Percentiles rank a stretch among this genome's conserved stretches.
Evolutionary conservation across 768 basidiomycete species (phyloP).

Genomic region (Macrolepiota dolichaula): DNA sequence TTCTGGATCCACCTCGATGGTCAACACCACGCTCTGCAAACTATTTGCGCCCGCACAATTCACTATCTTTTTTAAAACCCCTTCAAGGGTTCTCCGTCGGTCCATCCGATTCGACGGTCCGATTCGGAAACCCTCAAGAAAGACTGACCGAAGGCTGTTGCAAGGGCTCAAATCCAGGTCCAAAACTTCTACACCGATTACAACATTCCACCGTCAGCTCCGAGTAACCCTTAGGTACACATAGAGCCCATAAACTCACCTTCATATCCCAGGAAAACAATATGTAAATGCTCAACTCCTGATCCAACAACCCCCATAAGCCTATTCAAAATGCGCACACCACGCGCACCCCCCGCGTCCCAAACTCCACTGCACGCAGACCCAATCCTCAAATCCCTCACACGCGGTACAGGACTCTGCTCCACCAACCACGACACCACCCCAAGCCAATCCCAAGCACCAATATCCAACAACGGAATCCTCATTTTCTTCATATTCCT

Average conservation of each 20-base stretch:
- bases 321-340: not conserved
- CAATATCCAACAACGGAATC: not conserved
- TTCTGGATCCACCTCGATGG: not conserved
- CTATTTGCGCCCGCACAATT: not conserved
- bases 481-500: not conserved
- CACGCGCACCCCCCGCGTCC: not conserved
- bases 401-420: not conserved
- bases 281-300: not conserved
- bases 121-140: slow-evolving; percentile 1
- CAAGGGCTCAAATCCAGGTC: not conserved
- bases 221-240: not conserved
- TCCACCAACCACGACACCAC: slow-evolving; percentile 1
- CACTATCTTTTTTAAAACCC: not conserved
- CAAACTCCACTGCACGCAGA: not conserved
- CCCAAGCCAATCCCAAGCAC: not conserved
- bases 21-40: not conserved
- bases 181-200: not conserved
- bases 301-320: not conserved
- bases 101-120: not conserved
- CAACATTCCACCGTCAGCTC: not conserved
- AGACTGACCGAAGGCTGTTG: not conserved
- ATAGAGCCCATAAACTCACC: not conserved
- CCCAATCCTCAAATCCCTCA: not conserved
- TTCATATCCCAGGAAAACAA: not conserved
- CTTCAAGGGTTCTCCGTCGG: not conserved